Evolutionary conservation across 176 grass and related monocot species (phyloP).

Genomic region (Zea luxurians): DNA sequence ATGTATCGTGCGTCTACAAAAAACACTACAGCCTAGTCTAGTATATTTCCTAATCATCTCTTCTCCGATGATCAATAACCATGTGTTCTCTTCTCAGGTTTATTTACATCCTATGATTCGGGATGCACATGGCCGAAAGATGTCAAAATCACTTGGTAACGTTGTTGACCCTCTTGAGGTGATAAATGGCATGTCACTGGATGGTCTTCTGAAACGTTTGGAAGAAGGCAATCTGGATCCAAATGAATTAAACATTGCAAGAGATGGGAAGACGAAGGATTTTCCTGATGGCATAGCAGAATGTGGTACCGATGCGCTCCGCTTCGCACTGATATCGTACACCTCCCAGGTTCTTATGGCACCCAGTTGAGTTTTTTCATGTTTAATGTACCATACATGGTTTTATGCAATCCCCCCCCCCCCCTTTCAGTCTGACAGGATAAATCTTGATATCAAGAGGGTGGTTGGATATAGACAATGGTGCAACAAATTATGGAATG

Average conservation of each 20-base stretch:
- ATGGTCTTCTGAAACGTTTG: slow-evolving; percentile 72
- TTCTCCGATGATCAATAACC: not conserved
- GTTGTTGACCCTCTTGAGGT: slow-evolving; percentile 87
- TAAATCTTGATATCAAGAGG: slow-evolving; percentile 88
- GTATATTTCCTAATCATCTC: slow-evolving; percentile 6
- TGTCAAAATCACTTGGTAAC: slow-evolving; percentile 88
- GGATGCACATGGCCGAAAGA: slow-evolving; percentile 83
- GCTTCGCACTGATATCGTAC: slow-evolving; percentile 82
- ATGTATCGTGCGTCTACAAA: not conserved
- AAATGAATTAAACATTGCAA: slow-evolving; percentile 63
- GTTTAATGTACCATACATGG: slow-evolving; percentile 15
- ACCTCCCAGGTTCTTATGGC: slow-evolving; percentile 64
- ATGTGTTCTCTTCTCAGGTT: slow-evolving; percentile 42
- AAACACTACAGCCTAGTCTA: not conserved
- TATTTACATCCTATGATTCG: slow-evolving; percentile 94
- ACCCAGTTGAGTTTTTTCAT: slow-evolving; percentile 21
- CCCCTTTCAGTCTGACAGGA: slow-evolving; percentile 64
- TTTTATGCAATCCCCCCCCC: slow-evolving; percentile 15
- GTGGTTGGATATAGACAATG: slow-evolving; percentile 83
- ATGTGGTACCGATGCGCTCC: slow-evolving; percentile 90
- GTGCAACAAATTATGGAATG: slow-evolving; percentile 98
- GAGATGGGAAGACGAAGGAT: slow-evolving; percentile 72
- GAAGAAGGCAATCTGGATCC: slow-evolving; percentile 86
- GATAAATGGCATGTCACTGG: slow-evolving; percentile 72
- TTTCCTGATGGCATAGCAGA: slow-evolving; percentile 89